A percentile compares a stretch with the other conserved stretches of the same genome.
Conservation (phyloP, 176 grass and related monocot genomes). For the Urochloa ruziziensis region DNA sequence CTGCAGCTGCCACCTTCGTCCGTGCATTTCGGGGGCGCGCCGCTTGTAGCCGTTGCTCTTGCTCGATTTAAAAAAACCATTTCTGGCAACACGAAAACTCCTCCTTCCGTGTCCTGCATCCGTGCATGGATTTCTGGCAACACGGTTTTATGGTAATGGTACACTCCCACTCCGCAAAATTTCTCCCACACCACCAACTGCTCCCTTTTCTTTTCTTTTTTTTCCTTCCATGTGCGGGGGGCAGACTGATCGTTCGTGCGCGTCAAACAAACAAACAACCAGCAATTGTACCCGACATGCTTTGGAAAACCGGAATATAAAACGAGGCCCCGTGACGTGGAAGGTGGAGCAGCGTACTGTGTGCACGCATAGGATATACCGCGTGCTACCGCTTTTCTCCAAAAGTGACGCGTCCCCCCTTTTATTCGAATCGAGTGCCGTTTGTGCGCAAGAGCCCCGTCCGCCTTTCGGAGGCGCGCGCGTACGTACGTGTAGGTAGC, state of each 20-base stretch:
- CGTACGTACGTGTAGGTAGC: not conserved
- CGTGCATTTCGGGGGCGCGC: not conserved
- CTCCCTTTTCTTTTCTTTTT: too few species aligned
- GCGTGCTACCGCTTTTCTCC: not conserved
- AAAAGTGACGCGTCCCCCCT: not conserved
- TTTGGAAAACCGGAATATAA: not conserved
- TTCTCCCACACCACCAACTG: too few species aligned
- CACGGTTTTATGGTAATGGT: too few species aligned
- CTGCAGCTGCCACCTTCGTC: not conserved
- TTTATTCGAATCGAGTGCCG: not conserved
- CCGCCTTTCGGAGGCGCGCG: not conserved
- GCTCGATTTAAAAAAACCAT: not conserved
- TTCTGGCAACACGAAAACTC: not conserved
- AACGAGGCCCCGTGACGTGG: not conserved
- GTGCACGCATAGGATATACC: not conserved
- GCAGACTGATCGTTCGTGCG: too few species aligned
- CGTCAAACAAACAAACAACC: too few species aligned
- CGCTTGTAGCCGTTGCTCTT: constrained; percentile 23
- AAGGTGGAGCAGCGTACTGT: not conserved
- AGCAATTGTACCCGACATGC: not conserved
- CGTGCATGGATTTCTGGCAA: too few species aligned
- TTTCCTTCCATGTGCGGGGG: too few species aligned
- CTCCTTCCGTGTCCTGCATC: too few species aligned
- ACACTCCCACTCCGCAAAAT: too few species aligned
- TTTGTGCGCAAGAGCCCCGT: not conserved